Evolutionary conservation across 2,329 filamentous ascomycete species (phyloP).

Genomic region (Gaeumannomyces tritici): DNA sequence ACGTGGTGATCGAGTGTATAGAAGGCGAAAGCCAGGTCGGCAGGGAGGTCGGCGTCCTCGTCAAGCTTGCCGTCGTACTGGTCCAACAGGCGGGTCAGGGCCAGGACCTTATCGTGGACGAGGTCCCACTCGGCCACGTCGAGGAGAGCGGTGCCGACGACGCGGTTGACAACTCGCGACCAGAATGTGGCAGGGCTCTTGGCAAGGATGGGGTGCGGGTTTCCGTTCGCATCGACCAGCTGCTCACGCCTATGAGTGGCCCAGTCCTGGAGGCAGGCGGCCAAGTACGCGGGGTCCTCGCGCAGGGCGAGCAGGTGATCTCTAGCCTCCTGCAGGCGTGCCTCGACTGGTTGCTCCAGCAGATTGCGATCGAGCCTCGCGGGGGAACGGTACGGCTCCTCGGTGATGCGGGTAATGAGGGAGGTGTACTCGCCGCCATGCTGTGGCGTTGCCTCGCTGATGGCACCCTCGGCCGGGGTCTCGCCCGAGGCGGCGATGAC

Average conservation of each 20-base stretch:
- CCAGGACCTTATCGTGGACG: slow-evolving; percentile 7
- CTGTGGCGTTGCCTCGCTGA: background rate
- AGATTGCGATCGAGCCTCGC: slow-evolving; percentile 1
- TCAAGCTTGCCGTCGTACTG: slow-evolving; percentile 1
- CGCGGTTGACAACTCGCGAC: slow-evolving; percentile 5
- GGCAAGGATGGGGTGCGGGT: slow-evolving; percentile 2
- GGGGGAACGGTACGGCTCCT: slow-evolving; percentile 8
- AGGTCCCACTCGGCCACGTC: slow-evolving; percentile 9
- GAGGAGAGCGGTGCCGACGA: slow-evolving; percentile 6
- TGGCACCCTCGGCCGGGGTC: background rate
- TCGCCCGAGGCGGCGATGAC: background rate
- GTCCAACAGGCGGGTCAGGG: slow-evolving; percentile 6
- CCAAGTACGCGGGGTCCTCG: slow-evolving; percentile 10
- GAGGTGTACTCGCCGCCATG: slow-evolving; percentile 1
- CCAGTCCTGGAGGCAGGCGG: slow-evolving; percentile 4
- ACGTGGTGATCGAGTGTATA: slow-evolving; percentile 10
- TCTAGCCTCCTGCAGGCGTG: slow-evolving; percentile 7
- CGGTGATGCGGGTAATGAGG: slow-evolving; percentile 2
- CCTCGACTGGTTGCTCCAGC: slow-evolving; percentile 6
- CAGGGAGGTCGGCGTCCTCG: slow-evolving; percentile 1
- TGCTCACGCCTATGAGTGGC: slow-evolving; percentile 7
- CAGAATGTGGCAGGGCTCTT: background rate
- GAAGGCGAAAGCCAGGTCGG: slow-evolving; percentile 7
- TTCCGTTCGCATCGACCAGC: slow-evolving; percentile 2
- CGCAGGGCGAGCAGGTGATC: slow-evolving; percentile 11